Base-by-base conservation (phyloP, 768 basidiomycete species). In the Agaricus subrufescens region DNA sequence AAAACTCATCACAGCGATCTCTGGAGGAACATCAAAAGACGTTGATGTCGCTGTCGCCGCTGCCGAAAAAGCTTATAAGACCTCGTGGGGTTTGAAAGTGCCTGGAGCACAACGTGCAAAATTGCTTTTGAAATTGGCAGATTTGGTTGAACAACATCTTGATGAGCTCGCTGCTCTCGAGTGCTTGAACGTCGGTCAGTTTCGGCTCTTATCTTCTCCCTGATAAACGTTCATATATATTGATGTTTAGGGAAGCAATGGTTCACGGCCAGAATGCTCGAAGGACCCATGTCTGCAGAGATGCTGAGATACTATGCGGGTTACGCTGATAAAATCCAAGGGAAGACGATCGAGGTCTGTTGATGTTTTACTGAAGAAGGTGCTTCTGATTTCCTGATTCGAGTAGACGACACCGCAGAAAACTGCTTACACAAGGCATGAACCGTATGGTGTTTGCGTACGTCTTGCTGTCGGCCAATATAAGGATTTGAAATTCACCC, bases 221-320 rank as follows among this genome's bases (percentile, higher is more conserved):
- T 42, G 29, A 46, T 30, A 3, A 29, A 26, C 14, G 12, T 25
- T 42, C 1, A 31, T 23, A 9, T 44, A 2, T 15, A 6, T 11
- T n/a, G n/a, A 31, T 8, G 4, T 5, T 26, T 30, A 80, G 82
- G 85, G 42, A 86, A 87, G 70, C 76, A 80, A 1, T 85, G 75
- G 63, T 37, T 50, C 10, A 74, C 69, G 67, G 75, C 83, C 8
- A 79, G 74, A 56, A 68, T 65, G n/a, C 67, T 64, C 0, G 89
- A 90, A 67, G 89, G 1, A 62, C 65, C 0, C n/a, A 69, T 68
- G 51, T 69, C 80, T 0, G 74, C 85, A 56, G 71, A 67, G 29
- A 73, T 75, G 31, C 68, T 92, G 61, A 76, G 83, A 37, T 96
- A 95, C 73, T 97, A 88, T 63, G 90, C 85, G 46, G 94, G 94